Evolutionary conservation across 768 basidiomycete species (phyloP).

Genomic region (Mycena galopus): DNA sequence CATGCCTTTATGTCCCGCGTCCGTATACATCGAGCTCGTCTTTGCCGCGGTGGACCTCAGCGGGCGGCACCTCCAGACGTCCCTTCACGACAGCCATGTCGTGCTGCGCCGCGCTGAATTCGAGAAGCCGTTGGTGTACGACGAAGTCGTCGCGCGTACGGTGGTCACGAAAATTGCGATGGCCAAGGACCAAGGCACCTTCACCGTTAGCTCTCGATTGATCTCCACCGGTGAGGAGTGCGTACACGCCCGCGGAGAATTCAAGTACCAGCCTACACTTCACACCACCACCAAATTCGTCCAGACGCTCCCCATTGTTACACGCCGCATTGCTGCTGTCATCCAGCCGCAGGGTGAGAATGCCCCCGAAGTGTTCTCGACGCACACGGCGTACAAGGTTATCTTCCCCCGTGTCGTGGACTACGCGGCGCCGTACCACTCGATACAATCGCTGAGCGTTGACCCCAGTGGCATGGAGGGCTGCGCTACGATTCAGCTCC

Average conservation of each 20-base stretch:
- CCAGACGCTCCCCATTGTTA: conserved; percentile 49
- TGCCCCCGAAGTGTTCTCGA: conserved; percentile 62
- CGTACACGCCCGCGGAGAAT: conserved; percentile 62
- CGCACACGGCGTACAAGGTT: conserved; percentile 71
- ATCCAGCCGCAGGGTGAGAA: conserved; percentile 41
- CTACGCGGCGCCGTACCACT: conserved; percentile 70
- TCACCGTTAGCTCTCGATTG: conserved; percentile 59
- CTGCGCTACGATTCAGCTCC: conserved; percentile 62
- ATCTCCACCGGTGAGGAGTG: conserved; percentile 47
- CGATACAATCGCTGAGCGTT: conserved; percentile 68
- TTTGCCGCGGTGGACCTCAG: conserved; percentile 54
- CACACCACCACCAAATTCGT: conserved; percentile 52
- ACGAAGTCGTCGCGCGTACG: conserved; percentile 43
- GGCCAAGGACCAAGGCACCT: conserved; percentile 54
- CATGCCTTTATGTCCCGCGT: conserved; percentile 72
- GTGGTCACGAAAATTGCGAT: conserved; percentile 58
- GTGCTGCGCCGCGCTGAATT: conserved; percentile 61
- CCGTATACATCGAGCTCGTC: conserved; percentile 70
- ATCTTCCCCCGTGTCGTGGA: conserved; percentile 79
- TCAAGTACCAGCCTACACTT: conserved; percentile 48
- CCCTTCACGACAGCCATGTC: conserved; percentile 49
- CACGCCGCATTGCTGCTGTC: conserved; percentile 47
- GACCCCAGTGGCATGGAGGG: conserved; percentile 62
- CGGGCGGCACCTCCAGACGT: conserved; percentile 44
- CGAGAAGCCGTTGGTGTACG: conserved; percentile 67